Conservation (phyloP, 2,329 filamentous ascomycete genomes). For the Calonectria crousiana region DNA sequence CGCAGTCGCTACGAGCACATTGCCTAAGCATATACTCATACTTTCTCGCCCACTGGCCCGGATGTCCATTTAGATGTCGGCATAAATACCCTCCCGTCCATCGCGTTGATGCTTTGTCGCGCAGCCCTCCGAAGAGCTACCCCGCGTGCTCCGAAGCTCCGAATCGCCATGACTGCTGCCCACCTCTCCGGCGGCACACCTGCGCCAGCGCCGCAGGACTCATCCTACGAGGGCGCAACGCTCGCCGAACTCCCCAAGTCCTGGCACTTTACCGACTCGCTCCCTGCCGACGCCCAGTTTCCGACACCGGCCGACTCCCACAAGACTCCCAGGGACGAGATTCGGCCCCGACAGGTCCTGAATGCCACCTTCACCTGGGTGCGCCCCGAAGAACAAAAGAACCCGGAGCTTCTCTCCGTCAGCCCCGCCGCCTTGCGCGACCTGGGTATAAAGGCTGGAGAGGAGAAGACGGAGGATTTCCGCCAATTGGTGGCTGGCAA, state of each 20-base stretch:
- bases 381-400: slow-evolving; percentile 78
- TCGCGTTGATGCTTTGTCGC: slow-evolving; percentile 51
- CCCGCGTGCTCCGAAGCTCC: slow-evolving; percentile 43
- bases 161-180: slow-evolving; percentile 47
- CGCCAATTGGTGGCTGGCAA: slow-evolving; percentile 84
- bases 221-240: slow-evolving; percentile 48
- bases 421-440: slow-evolving; percentile 84
- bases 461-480: slow-evolving; percentile 81
- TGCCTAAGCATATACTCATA: slow-evolving; percentile 19
- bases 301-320: slow-evolving; percentile 87
- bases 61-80: slow-evolving; percentile 23
- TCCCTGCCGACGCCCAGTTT: slow-evolving; percentile 83
- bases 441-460: slow-evolving; percentile 78
- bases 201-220: slow-evolving; percentile 15
- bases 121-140: slow-evolving; percentile 47
- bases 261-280: slow-evolving; percentile 72
- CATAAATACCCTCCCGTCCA: slow-evolving; percentile 15
- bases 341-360: slow-evolving; percentile 86
- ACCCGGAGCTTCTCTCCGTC: slow-evolving; percentile 84
- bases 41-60: neutral
- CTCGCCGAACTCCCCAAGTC: slow-evolving; percentile 72
- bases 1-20: neutral
- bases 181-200: slow-evolving; percentile 46
- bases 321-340: slow-evolving; percentile 79
- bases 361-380: slow-evolving; percentile 92